Evolutionary conservation across 2,329 filamentous ascomycete genomes (phyloP), one percentile per base, ranked within the genome.

Genomic region (Chalaropsis ovoidea): DNA sequence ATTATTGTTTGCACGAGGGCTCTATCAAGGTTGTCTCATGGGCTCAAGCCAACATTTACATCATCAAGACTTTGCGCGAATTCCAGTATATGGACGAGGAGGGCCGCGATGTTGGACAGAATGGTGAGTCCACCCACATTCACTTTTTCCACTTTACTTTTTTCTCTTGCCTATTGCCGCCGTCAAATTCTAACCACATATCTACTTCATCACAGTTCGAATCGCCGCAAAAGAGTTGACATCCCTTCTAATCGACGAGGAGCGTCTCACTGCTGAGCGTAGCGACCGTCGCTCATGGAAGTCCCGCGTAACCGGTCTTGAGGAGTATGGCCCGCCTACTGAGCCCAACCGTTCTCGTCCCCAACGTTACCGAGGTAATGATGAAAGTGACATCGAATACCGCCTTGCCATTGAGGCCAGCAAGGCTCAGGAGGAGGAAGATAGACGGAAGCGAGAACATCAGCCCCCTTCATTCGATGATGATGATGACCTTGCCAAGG

Each of bases 51-150:
- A 97, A 96, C 75, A 87, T 96, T 70, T 99, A 96, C 77, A 94
- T 99, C 76, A 96, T 99, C 80, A 97, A 96, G 80, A 99, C 94
- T 39, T 77, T 99, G 75, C 88, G 94, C 73, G 94, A 99, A 76
- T 99, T 99, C 72, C 89, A 94, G 73, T 95, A 97, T 75, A 84
- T 95, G 63, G 94, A 99, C 70, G 94, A 99, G 73, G 94, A 99
- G 69, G 90, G 92, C 61, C 85, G 88, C 69, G 94, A 99, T 74
- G 94, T 99, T 62, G 94, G 94, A 65, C 90, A 96, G 73, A 97
- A 96, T 77, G 93, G 94, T 96, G 79, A 70, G 85, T 76, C 31
- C 17, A 42, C 19, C 17, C 41, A 58, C 13, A 15, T 31, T 49
- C 41, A 58, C 13, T 19, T 31, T 49, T 10, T 19, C 17, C 22